Evolutionary conservation across 177 flowering plant species (phyloP).

Genomic region (Vitis hybrid): DNA sequence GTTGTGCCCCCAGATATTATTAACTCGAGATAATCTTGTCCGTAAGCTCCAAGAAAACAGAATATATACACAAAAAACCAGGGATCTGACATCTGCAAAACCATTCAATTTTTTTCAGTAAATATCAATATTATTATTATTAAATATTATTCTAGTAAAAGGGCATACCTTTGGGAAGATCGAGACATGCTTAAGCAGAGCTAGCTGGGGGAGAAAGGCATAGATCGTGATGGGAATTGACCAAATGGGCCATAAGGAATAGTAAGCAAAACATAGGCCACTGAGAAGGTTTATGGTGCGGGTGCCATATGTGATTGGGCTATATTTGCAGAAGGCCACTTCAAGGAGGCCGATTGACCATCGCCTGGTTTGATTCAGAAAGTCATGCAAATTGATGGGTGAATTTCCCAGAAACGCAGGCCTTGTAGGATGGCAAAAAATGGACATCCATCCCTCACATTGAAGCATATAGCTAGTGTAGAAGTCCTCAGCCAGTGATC

Average conservation of each 20-base stretch:
- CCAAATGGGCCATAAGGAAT: neutral
- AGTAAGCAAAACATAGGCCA: conserved; percentile 1
- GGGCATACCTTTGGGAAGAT: neutral
- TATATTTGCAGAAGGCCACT: neutral
- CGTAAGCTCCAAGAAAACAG: conserved; percentile 19
- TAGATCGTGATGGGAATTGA: neutral
- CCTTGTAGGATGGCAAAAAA: conserved; percentile 7
- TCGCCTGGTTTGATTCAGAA: conserved; percentile 1
- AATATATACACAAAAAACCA: conserved; percentile 1
- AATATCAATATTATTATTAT: too few relatives aligned
- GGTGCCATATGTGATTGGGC: neutral
- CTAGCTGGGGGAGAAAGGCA: neutral
- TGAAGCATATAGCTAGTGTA: conserved; percentile 5
- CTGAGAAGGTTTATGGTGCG: neutral
- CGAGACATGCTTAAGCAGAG: neutral
- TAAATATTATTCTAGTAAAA: too few relatives aligned
- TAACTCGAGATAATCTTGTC: conserved; percentile 24
- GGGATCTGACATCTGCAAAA: conserved; percentile 7
- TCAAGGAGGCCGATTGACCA: conserved; percentile 5
- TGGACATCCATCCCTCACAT: conserved; percentile 10
- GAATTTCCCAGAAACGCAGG: conserved; percentile 7
- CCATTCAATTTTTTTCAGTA: too few relatives aligned
- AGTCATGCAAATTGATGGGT: conserved; percentile 3
- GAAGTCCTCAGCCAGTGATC: conserved; percentile 11
- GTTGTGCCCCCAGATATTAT: conserved; percentile 7